Base-by-base conservation (phyloP, 192 early-diverging fungal species). In the Coemansia aciculifera region DNA sequence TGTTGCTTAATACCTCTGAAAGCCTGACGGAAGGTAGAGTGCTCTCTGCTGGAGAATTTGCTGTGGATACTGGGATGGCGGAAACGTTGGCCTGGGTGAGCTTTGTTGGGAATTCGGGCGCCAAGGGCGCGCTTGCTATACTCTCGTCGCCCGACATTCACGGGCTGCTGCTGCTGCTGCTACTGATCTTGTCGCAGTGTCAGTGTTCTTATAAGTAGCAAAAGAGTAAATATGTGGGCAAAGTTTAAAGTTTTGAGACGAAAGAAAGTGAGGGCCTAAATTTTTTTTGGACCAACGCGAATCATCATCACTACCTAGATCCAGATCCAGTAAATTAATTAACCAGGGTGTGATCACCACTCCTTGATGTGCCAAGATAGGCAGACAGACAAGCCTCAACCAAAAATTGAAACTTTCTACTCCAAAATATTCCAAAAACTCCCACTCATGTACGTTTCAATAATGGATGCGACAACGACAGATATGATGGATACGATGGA, bases 391-490 rank as follows among this genome's bases (percentile, higher is more conserved):
- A 12, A 43, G 31, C 2, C 38, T n/a, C 60, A 5, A 8, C 24
- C 10, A 31, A 15, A 10, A 54, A 31, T 13, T 31, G 64, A 54
- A 39, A 38, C 64, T 13, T 49, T 69, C 46, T 57, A 36, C 63
- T 63, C 36, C 56, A 60, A 40, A 43, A 32, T 42, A 24, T 19
- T 48, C 43, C 42, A 48, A 65, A 29, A 40, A 64, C 54, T 51
- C 51, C 63, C 73, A 75, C 73, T 68, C 73, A 75, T 75, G 73
- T 75, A 75, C 61, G 73, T 69, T 15, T 32, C 8, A 39, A 36
- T 10, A 54, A 60, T 60, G 39, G 23, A 51, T 51, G 24, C 44
- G 37, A 37, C 8, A 21, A 21, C 46, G 46, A 10, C 27, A 9
- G 57, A 59, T 38, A 17, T 34, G 62, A 64, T 71, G 57, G 32